Evolutionary conservation across 306 rosid genomes (phyloP), one percentile per base, ranked within the genome.

Genomic region (Cucurbita pepo): DNA sequence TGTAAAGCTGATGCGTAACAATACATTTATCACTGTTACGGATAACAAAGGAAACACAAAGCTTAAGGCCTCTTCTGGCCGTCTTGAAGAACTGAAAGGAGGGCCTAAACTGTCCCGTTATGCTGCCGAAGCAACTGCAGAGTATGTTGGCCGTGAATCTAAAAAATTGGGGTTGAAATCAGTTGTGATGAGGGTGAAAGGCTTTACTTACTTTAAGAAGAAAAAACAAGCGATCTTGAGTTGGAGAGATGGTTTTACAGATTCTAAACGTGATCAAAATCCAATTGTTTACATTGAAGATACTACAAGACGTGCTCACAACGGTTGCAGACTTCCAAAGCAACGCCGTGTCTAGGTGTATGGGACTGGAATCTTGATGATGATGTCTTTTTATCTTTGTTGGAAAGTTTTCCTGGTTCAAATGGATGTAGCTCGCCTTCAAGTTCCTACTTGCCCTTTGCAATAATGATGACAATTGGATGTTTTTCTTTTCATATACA

Each of bases 121-220:
- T 73, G 86, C 94, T 77, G 89, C 90, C 44, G 91, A 91, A 71
- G 91, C 96, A 61, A 85, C 85, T 10, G 84, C 96, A 8, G 91
- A 91, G 81, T 86, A 87, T 55, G 91, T 87, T 19, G 96, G 97
- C 56, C 79, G 97, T 48, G 84, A 81, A 82, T 71, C 86, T 3
- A 82, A 87, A 80, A 79, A 55, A 50, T 62, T 86, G 76, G 97
- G 94, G 54, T 71, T 91, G 78, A 87, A 83, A 75, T 86, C 96
- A 56, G 90, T 87, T 77, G 91, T 89, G 48, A 79, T 91, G 88
- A 87, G 83, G 78, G 96, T 91, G 75, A 91, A 87, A 2, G 96
- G 94, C 52, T 88, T 82, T 72, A 86, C 89, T 22, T 82, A 75
- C 59, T 91, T 89, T 69, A 83, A 82, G 81, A 91, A 85, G 86